phyloP scores from a whole-genome alignment of 2,329 filamentous ascomycete species.

The Pseudovirgaria hyperparasitica region DNA sequence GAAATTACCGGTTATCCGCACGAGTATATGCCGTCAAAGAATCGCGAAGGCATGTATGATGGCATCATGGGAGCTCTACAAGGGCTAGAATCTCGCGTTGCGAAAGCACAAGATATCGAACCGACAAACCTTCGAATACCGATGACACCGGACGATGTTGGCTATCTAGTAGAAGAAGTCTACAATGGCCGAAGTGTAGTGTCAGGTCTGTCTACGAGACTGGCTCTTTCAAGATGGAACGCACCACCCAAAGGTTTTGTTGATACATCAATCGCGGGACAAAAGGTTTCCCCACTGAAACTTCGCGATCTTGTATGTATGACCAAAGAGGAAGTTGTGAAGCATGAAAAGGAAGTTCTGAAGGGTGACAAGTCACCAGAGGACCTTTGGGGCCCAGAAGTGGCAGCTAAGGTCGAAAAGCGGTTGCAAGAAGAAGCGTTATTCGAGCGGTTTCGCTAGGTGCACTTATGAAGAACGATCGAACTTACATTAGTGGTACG shows the following conservation, averaged over 20 bases:
- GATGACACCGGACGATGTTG: constrained; percentile 66
- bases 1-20: constrained; percentile 70
- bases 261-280: constrained; percentile 54
- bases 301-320: constrained; percentile 70
- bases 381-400: constrained; percentile 60
- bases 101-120: constrained; percentile 39
- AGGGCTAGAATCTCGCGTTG: constrained; percentile 64
- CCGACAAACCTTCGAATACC: constrained; percentile 60
- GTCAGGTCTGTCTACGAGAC: constrained; percentile 65
- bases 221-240: constrained; percentile 72
- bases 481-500: too few relatives aligned
- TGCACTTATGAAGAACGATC: too few relatives aligned
- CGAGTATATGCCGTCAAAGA: constrained; percentile 70
- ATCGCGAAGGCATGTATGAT: constrained; percentile 85
- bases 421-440: constrained; percentile 54
- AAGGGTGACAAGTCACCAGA: constrained; percentile 53
- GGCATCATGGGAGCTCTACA: constrained; percentile 65
- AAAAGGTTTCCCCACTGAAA: constrained; percentile 60
- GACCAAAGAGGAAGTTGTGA: constrained; percentile 78
- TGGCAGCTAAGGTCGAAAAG: constrained; percentile 53
- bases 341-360: constrained; percentile 71
- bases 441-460: constrained; percentile 36
- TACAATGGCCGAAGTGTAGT: constrained; percentile 73
- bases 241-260: constrained; percentile 50
- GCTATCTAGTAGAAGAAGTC: constrained; percentile 81